phyloP scores from a whole-genome alignment of 2,329 filamentous ascomycete species.

The Phaeoacremonium minimum region DNA sequence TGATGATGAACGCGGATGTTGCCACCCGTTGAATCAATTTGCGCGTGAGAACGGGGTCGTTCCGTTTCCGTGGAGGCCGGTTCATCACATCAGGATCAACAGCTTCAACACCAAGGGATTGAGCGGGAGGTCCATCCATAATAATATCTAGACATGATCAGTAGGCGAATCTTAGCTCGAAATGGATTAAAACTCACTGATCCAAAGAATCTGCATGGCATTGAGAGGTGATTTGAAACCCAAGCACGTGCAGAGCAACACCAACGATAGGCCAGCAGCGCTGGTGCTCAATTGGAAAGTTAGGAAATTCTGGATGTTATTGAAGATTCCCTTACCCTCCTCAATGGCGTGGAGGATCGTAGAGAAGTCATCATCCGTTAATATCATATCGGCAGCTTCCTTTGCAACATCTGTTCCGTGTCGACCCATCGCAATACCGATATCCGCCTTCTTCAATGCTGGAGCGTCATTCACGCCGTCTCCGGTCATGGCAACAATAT shows the following conservation, averaged over 20 bases:
- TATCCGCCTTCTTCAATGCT: slow-evolving; percentile 93
- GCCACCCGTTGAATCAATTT: slow-evolving; percentile 79
- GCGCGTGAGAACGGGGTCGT: slow-evolving; percentile 85
- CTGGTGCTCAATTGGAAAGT: slow-evolving; percentile 98
- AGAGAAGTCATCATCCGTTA: slow-evolving; percentile 85
- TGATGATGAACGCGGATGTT: slow-evolving; percentile 84
- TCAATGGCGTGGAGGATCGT: slow-evolving; percentile 94
- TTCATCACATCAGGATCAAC: slow-evolving; percentile 95
- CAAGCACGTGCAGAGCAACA: slow-evolving; percentile 86
- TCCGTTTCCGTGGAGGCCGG: slow-evolving; percentile 79
- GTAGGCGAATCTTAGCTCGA: not conserved
- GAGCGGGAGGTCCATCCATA: slow-evolving; percentile 97
- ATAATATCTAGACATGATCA: slow-evolving; percentile 70
- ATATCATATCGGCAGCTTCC: slow-evolving; percentile 89
- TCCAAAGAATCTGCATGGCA: slow-evolving; percentile 99
- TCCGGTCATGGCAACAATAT: slow-evolving; percentile 98
- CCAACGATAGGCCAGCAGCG: slow-evolving; percentile 85
- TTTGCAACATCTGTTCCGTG: slow-evolving; percentile 97
- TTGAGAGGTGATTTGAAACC: slow-evolving; percentile 95
- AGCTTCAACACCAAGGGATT: slow-evolving; percentile 91
- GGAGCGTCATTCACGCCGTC: slow-evolving; percentile 98
- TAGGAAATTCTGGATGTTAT: slow-evolving; percentile 98
- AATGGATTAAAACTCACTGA: slow-evolving; percentile 61
- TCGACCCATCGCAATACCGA: slow-evolving; percentile 94
- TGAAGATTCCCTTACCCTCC: slow-evolving; percentile 98